Evolutionary conservation across 2,329 filamentous ascomycete species (phyloP).

Genomic region (Aspergillus nomiae): DNA sequence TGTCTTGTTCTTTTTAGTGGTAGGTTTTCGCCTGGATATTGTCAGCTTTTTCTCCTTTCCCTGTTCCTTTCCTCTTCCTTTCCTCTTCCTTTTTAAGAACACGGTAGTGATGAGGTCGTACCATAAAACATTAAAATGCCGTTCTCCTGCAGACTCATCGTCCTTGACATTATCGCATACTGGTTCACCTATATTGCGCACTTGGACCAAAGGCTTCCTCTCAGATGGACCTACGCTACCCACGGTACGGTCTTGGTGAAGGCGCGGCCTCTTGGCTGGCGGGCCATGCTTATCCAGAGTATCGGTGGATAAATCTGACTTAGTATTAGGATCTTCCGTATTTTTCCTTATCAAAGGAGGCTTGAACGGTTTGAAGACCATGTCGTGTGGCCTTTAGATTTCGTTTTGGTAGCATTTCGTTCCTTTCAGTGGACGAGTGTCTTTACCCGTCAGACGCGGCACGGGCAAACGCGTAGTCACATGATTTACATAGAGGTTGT

Average conservation of each 20-base stretch:
- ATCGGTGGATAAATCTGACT: constrained; percentile 4
- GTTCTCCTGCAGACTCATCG: constrained; percentile 27
- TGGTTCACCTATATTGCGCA: constrained; percentile 26
- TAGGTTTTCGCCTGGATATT: constrained; percentile 63
- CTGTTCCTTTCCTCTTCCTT: not conserved
- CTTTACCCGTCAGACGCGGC: constrained; percentile 15
- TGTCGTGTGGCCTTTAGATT: constrained; percentile 20
- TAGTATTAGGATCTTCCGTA: not conserved
- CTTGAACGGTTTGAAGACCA: constrained; percentile 51
- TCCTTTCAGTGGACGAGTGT: constrained; percentile 4
- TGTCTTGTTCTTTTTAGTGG: constrained; percentile 73
- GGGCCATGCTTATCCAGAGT: constrained; percentile 16
- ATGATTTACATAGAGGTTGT: constrained; percentile 8
- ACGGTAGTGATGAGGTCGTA: constrained; percentile 21
- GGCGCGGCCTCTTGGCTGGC: constrained; percentile 41
- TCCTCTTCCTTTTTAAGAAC: not conserved
- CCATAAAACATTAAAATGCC: constrained; percentile 53
- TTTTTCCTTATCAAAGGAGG: constrained; percentile 45
- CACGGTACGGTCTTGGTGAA: constrained; percentile 24
- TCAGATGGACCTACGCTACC: constrained; percentile 10
- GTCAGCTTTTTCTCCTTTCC: not conserved
- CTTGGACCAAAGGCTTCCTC: constrained; percentile 37
- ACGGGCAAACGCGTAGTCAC: constrained; percentile 23
- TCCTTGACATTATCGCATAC: not conserved
- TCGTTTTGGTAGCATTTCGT: constrained; percentile 1